Base-by-base conservation (phyloP, 2,329 filamentous ascomycete genomes). In the Orbilia blumenaviensis region DNA sequence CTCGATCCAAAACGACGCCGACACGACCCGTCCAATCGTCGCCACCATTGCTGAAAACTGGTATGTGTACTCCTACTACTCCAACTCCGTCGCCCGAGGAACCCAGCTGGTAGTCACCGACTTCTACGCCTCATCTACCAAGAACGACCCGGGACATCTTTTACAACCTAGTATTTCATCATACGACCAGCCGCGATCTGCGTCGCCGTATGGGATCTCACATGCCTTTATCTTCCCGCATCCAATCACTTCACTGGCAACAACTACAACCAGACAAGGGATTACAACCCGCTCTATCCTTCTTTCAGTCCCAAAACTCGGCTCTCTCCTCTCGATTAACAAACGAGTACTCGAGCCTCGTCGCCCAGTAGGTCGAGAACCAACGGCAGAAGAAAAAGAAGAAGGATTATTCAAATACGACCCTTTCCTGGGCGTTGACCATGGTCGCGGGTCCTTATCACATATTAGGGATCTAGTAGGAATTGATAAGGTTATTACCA, bases 1-100 rank as follows among this genome's bases (percentile, higher is more conserved):
- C 0, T 87, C 88, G 50, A 88, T 86, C 0, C 90, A 97, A 81
- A 83, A 87, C 4, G 91, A 90, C 2, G 89, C 97, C 34, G 94
- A 98, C 81, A 86, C 88, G 0, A 85, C 84, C 54, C 90, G 93
- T 81, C 87, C 90, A 0, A 91, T 97, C 75, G 86, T 91, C 21
- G 93, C 93, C 44, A 88, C 89, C 25, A 86, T 97, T 62, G 91
- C 93, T 0, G 95, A 99, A 85, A 98, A 99, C 84, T 98, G 94
- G 93, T 94, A 96, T 81, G 87, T 90, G 5, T 98, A 96, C 84
- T 91, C 92, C 6, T 92, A 94, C 82, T 90, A 89, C 81, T 84
- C 84, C 2, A 85, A 87, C 66, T 83, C 85, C 3, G 78, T 82
- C 64, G 88, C 94, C 74, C 92, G 93, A 82, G 94, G 94, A 38